Base-by-base conservation (phyloP, 2,329 filamentous ascomycete genomes). In the Acarospora socialis region DNA sequence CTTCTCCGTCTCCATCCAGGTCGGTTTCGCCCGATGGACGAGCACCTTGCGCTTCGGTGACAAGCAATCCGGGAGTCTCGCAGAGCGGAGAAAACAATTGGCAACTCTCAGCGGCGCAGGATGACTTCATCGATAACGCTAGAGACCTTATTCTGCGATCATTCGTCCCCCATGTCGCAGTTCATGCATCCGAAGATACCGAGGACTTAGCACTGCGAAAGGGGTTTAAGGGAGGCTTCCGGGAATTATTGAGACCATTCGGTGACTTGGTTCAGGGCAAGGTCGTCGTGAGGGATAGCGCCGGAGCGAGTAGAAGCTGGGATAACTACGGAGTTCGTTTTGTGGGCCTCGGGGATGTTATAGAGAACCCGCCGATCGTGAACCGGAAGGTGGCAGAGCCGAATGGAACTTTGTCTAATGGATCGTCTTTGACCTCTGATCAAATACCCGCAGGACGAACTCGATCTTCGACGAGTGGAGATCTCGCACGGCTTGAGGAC, bases 311-410 rank as follows among this genome's bases (percentile, higher is more conserved):
- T 50, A 74, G 74, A 49, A 70, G 73, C 22, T 87, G 80, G 61
- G 87, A 94, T 34, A 84, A 95, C 52, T 98, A 84, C 55, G 78
- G 82, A 1, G 69, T 98, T 36, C 77, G 83, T 34, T 94, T 98
- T 52, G 74, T 79, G 4, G 73, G 5, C 33, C 16, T 36, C 70
- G 92, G 33, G 74, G 73, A 36, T 60, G 60, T 17, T n/a, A 49
- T 64, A 25, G 56, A 60, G 24, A 49, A 49, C 25, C 56, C 53
- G 15, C 37, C 50, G 14, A 40, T 43, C 20, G 36, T 51, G 16
- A 46, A 50, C 28, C 49, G 52, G 36, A 45, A 46, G 35, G 58
- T 52, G 32, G 48, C 56, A 32, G 60, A 58, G 26, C 51, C 57
- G 5, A 44, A 44, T 25, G 45, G 51, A 8, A 40, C 51, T 21